phyloP scores from a whole-genome alignment of 331 rosid species.

The Phaseolus coccineus region DNA sequence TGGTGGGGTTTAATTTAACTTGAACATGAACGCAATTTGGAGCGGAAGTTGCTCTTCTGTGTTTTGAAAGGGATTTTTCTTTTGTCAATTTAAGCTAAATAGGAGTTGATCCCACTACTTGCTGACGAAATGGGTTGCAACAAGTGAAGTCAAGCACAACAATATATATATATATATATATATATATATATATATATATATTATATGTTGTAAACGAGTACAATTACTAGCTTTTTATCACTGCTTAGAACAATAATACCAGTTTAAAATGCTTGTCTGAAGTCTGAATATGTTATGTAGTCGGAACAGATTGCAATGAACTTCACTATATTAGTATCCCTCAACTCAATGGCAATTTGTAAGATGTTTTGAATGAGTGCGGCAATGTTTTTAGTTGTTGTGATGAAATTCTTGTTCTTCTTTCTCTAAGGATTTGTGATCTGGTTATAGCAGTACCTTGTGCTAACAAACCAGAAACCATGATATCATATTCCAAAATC shows the following conservation, averaged over 20 bases:
- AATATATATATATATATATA: no score
- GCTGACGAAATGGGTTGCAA: neutral
- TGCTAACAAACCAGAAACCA: no score
- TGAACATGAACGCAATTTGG: neutral
- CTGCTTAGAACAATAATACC: neutral
- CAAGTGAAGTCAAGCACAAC: neutral
- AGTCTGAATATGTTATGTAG: conserved; percentile 5
- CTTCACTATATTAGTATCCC: neutral
- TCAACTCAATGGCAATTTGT: neutral
- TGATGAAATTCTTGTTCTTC: neutral
- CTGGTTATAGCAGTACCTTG: neutral
- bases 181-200: no score
- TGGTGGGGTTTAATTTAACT: neutral
- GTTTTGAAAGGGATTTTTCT: neutral
- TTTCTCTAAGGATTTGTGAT: neutral
- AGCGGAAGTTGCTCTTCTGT: neutral
- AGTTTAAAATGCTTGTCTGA: conserved; percentile 2
- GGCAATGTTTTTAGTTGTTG: conserved; percentile 6
- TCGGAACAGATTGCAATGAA: neutral
- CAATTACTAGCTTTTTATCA: no score
- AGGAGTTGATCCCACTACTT: neutral
- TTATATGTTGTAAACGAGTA: no score
- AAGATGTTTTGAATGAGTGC: neutral
- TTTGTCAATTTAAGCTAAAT: neutral
- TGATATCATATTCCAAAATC: no score